Conservation (phyloP, 2,329 filamentous ascomycete species). For the Claviceps sorghi region DNA sequence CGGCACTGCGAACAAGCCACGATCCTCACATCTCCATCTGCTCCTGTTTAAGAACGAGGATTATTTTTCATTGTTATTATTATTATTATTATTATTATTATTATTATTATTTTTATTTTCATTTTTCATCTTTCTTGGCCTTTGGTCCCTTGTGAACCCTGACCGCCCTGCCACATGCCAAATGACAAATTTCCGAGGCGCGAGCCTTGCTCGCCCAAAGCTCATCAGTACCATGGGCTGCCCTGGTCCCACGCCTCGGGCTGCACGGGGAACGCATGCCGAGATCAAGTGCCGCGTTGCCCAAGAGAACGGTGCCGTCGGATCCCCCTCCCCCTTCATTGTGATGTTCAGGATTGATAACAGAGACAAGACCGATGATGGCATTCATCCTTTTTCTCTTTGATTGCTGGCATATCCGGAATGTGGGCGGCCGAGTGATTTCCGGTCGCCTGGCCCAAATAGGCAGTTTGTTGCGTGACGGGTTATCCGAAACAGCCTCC, state of each 20-base stretch:
- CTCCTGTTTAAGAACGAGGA: too few relatives aligned
- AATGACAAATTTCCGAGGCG: neutral
- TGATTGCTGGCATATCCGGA: neutral
- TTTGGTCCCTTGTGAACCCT: too few relatives aligned
- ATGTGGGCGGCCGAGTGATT: neutral
- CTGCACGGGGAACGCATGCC: neutral
- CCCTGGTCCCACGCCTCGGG: too few relatives aligned
- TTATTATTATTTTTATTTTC: too few relatives aligned
- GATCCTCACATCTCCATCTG: neutral
- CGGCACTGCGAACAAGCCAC: neutral
- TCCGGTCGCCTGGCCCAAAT: neutral
- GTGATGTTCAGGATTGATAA: neutral
- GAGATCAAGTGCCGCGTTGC: neutral
- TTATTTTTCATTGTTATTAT: too few relatives aligned
- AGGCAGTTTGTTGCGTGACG: neutral
- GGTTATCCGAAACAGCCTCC: too few relatives aligned
- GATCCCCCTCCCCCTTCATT: neutral
- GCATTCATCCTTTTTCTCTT: neutral
- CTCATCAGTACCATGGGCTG: too few relatives aligned
- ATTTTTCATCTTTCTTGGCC: too few relatives aligned
- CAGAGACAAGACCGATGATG: neutral
- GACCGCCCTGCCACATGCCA: neutral
- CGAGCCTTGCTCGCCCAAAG: too few relatives aligned
- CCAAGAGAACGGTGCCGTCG: neutral
- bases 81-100: too few relatives aligned